phyloP scores from a whole-genome alignment of 352 stramenopile species.

The Thalassiosira delicatula region DNA sequence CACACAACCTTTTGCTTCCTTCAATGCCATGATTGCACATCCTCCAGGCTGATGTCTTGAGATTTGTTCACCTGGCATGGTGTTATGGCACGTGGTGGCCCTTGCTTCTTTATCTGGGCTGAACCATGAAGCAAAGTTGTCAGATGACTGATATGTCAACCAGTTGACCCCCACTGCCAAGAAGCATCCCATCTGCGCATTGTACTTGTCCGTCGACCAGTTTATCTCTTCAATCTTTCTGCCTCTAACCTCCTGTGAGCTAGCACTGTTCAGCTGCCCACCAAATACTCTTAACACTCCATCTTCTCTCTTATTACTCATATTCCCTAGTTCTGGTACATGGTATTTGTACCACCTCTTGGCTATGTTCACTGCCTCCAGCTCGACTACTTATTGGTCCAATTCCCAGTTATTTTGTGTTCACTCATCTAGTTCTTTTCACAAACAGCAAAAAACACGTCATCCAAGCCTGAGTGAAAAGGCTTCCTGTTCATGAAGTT shows the following conservation, averaged over 20 bases:
- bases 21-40: background rate
- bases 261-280: background rate
- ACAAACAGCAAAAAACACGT: no score
- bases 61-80: no score
- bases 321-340: background rate
- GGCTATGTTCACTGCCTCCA: background rate
- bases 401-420: no score
- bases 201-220: constrained; percentile 5
- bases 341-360: background rate
- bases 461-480: no score
- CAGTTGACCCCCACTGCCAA: constrained; percentile 13
- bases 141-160: background rate
- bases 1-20: background rate
- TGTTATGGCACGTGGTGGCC: constrained; percentile 14
- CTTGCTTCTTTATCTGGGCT: background rate
- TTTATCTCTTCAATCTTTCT: background rate
- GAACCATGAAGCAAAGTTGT: constrained; percentile 2
- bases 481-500: no score
- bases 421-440: no score
- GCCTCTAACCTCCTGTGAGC: background rate
- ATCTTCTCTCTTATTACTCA: background rate
- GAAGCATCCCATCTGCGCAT: constrained; percentile 3
- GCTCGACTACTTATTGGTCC: no score
- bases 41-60: constrained; percentile 32
- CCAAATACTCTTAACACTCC: background rate